These are phyloP conservation scores for Stagonosporopsis chrysanthemi DNA, from an alignment of 2,329 filamentous ascomycete species.

Conservation along the genomic window DNA sequence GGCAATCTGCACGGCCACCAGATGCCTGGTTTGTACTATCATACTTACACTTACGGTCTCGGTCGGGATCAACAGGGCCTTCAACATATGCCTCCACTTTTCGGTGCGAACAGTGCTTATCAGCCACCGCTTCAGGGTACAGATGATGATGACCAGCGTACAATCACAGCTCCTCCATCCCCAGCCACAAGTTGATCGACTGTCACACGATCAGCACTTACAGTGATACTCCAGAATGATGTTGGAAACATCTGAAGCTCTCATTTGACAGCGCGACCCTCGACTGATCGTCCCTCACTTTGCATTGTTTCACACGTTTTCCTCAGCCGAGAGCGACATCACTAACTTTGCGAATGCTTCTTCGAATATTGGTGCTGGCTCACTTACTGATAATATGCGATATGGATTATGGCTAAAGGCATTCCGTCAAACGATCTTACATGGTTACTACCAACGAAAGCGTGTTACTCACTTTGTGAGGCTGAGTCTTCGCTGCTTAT, in stretches of 20 bases:
- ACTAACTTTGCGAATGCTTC: conserved; percentile 12
- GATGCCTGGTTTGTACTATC: conserved; percentile 35
- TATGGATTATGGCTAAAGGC: conserved; percentile 23
- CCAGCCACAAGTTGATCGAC: conserved; percentile 38
- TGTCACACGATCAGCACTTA: not conserved
- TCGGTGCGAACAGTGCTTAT: conserved; percentile 32
- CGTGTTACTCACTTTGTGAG: conserved; percentile 10
- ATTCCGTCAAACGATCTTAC: conserved; percentile 7
- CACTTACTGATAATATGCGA: conserved; percentile 8
- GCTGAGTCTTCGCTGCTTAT: not conserved
- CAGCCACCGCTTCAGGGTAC: conserved; percentile 34
- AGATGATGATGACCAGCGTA: conserved; percentile 46
- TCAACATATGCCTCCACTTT: conserved; percentile 37
- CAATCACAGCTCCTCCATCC: conserved; percentile 48
- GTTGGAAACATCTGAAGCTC: conserved; percentile 3
- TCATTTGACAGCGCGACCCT: conserved; percentile 9
- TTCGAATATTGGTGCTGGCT: conserved; percentile 3
- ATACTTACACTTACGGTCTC: conserved; percentile 38
- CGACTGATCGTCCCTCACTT: conserved; percentile 29
- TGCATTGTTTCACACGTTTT: conserved; percentile 26
- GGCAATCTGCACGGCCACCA: conserved; percentile 37
- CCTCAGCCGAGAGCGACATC: conserved; percentile 22
- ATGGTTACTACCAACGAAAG: conserved; percentile 20
- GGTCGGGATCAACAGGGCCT: conserved; percentile 40
- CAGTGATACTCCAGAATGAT: not conserved